Evolutionary conservation across 2,329 filamentous ascomycete species (phyloP).

Genomic region (Ceratocystis huliohia): DNA sequence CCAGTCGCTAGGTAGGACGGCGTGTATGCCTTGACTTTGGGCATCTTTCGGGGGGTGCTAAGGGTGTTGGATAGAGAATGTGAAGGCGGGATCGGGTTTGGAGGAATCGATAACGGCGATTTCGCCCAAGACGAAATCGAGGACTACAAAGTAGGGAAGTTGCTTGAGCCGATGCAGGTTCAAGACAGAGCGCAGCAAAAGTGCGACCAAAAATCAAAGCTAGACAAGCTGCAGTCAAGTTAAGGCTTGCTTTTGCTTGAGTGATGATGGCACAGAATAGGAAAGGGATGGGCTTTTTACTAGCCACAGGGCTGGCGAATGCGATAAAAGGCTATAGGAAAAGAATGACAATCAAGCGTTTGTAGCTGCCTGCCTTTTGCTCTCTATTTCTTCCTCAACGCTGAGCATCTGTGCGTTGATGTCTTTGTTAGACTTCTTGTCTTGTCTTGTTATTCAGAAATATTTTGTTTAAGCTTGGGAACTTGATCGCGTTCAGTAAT

Average conservation of each 20-base stretch:
- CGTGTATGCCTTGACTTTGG: conserved; percentile 72
- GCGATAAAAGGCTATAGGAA: background rate
- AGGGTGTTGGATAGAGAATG: background rate
- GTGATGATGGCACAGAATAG: background rate
- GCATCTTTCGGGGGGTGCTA: conserved; percentile 45
- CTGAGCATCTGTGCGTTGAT: background rate
- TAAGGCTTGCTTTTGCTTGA: background rate
- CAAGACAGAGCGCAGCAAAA: background rate
- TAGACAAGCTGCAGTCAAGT: background rate
- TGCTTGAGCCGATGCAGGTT: background rate
- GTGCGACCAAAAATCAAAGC: background rate
- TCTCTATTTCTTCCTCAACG: background rate
- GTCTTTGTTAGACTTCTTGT: background rate
- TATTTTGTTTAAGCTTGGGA: background rate
- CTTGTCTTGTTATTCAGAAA: too few species aligned
- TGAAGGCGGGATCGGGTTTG: background rate
- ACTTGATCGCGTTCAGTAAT: background rate
- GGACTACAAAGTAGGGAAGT: too few species aligned
- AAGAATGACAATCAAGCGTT: background rate
- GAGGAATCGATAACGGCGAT: too few species aligned
- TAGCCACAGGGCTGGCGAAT: background rate
- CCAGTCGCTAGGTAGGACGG: conserved; percentile 75
- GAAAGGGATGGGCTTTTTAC: background rate
- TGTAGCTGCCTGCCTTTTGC: background rate
- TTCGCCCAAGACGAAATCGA: too few species aligned